phyloP scores from a whole-genome alignment of 768 basidiomycete species.

The Mycena crocata region DNA sequence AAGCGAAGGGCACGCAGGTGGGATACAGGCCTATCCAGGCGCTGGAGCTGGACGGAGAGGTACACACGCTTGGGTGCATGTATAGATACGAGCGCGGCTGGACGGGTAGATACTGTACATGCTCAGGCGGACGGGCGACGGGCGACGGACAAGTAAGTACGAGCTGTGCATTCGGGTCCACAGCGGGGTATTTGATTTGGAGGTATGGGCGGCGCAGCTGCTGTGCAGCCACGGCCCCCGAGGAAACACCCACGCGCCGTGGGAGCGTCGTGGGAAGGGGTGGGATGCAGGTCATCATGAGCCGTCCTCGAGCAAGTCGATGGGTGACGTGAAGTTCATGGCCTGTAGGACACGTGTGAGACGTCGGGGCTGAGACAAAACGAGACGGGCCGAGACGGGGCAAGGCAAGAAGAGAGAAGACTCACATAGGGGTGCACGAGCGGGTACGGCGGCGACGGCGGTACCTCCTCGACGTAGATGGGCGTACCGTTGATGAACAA shows the following conservation, averaged over 20 bases:
- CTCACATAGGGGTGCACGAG: constrained; percentile 59
- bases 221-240: not conserved
- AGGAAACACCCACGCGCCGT: not conserved
- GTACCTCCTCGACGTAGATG: constrained; percentile 27
- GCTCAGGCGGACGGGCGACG: no score
- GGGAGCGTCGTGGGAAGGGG: not conserved
- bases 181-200: no score
- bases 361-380: constrained; percentile 8
- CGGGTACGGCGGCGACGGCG: constrained; percentile 31
- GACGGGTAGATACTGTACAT: no score
- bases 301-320: constrained; percentile 39
- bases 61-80: no score
- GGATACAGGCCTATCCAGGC: no score
- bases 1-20: not conserved
- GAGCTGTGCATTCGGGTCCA: no score
- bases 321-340: constrained; percentile 57
- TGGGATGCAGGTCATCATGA: constrained; percentile 4
- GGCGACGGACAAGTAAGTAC: no score
- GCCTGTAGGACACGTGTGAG: constrained; percentile 42
- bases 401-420: no score
- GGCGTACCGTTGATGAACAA: constrained; percentile 22
- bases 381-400: not conserved
- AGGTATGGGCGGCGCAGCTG: no score
- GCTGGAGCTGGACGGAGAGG: no score
- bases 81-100: no score